phyloP scores from a whole-genome alignment of 2,329 filamentous ascomycete genomes.

The Penicillium sp. region DNA sequence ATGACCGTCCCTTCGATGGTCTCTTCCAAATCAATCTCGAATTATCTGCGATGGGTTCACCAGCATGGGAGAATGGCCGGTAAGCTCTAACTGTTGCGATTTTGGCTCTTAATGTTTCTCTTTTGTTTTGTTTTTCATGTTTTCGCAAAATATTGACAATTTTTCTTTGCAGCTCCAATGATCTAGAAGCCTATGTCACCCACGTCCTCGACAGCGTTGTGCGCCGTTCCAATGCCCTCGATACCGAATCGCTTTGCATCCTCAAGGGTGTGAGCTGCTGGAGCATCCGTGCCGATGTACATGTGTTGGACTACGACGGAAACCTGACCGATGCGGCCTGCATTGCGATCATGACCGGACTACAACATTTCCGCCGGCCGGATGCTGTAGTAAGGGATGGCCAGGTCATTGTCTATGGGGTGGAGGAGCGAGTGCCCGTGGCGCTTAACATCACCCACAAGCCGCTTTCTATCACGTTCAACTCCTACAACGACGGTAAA shows the following conservation, averaged over 20 bases:
- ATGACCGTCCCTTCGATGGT: conserved; percentile 92
- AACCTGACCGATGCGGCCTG: conserved; percentile 86
- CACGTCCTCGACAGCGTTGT: conserved; percentile 92
- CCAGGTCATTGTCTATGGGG: conserved; percentile 79
- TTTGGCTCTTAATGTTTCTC: too few species aligned
- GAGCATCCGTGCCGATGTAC: conserved; percentile 86
- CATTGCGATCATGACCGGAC: conserved; percentile 81
- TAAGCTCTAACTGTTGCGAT: conserved; percentile 40
- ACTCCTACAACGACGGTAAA: conserved; percentile 66
- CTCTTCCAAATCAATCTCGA: conserved; percentile 92
- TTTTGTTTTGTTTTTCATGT: too few species aligned
- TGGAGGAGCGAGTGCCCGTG: conserved; percentile 86
- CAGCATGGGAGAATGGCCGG: conserved; percentile 84
- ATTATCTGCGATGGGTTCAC: conserved; percentile 88
- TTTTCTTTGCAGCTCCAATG: conserved; percentile 64
- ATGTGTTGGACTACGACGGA: conserved; percentile 89
- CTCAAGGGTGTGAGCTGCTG: conserved; percentile 90
- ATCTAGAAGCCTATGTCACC: conserved; percentile 83
- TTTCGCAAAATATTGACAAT: conserved; percentile 2
- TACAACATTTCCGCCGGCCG: conserved; percentile 89
- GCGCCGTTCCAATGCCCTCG: conserved; percentile 86
- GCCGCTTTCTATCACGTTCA: conserved; percentile 89
- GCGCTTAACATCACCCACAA: conserved; percentile 89
- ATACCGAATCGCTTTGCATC: conserved; percentile 94
- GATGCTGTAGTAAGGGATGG: conserved; percentile 88